Conservation (phyloP, 345 rosid species). For the Arabidopsis thaliana region DNA sequence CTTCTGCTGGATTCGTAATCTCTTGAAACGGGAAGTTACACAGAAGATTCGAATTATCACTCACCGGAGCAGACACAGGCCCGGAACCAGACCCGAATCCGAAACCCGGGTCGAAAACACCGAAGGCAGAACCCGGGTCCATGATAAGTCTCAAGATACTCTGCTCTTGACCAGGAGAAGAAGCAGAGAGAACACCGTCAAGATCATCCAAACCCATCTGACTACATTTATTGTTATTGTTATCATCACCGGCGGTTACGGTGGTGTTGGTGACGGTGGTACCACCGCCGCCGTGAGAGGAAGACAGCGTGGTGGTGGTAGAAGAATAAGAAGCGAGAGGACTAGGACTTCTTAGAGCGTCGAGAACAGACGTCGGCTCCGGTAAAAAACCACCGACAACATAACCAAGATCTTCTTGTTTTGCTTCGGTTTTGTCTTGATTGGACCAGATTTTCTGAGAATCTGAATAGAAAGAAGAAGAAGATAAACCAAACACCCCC, state of each 20-base stretch:
- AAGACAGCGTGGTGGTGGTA: constrained; percentile 66
- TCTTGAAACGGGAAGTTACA: constrained; percentile 49
- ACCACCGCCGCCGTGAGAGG: constrained; percentile 64
- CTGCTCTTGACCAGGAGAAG: constrained; percentile 65
- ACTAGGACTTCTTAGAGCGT: constrained; percentile 60
- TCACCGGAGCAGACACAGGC: constrained; percentile 26
- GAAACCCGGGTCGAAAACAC: constrained; percentile 66
- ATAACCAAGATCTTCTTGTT: constrained; percentile 42
- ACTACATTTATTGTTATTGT: constrained; percentile 59
- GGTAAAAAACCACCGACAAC: constrained; percentile 48
- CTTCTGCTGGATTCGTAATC: constrained; percentile 52
- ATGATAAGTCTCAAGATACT: constrained; percentile 67
- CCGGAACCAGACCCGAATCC: constrained; percentile 57
- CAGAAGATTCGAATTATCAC: constrained; percentile 39
- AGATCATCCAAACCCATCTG: constrained; percentile 64
- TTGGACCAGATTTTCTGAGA: constrained; percentile 36
- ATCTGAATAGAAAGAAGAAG: constrained; percentile 49
- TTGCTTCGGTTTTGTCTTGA: constrained; percentile 23
- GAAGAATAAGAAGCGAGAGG: constrained; percentile 61
- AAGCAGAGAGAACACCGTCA: constrained; percentile 65
- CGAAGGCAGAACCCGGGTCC: constrained; percentile 73
- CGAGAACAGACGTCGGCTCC: constrained; percentile 77
- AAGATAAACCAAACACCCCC: constrained; percentile 63
- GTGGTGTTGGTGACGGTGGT: constrained; percentile 33
- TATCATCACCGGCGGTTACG: constrained; percentile 37